Evolutionary conservation across 345 rosid species (phyloP), one percentile per base, ranked within the genome.

Genomic region (Trapa incisa): DNA sequence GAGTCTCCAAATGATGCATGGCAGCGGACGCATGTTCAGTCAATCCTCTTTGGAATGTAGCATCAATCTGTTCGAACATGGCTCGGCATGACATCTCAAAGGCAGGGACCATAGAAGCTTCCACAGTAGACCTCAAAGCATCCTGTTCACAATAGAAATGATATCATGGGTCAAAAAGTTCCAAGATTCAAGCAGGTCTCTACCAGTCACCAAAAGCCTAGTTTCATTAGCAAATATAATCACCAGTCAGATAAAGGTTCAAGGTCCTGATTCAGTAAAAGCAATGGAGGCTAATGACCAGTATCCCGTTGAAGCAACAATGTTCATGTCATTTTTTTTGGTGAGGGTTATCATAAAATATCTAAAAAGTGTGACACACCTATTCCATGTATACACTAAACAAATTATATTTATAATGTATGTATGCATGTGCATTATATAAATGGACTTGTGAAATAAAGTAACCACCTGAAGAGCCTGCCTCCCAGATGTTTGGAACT

Each of bases 401-500:
- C 29, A 22, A 22, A 22, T 22, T 22, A 22, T 22, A 22, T 22
- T 22, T 22, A 22, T 22, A 22, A 22, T 22, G 29, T 22, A 22
- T 22, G 29, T 22, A 22, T 22, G 29, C 29, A 22, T 22, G 29
- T 22, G 29, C 29, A 22, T 22, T 22, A 22, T 22, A 22, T 22
- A 22, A 22, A 22, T 22, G 29, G 29, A 22, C 29, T 22, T 22
- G 29, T 22, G 29, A 22, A 22, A 22, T 22, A 22, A 22, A 22
- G 29, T 22, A 22, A 22, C 29, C 75, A 92, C 98, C 96, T 89
- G 93, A 65, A 92, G 93, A 35, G 97, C 96, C 72, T 85, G 93
- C 81, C 77, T 88, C 76, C 98, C 97, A 80, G 97, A 83, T 68
- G 90, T 88, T 84, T 88, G 97, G 78, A 93, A 90, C 67, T 93